Percentiles rank a stretch among this genome's conserved stretches.
Evolutionary conservation across 306 rosid species (phyloP).

Genomic region (Bauhinia variegata): DNA sequence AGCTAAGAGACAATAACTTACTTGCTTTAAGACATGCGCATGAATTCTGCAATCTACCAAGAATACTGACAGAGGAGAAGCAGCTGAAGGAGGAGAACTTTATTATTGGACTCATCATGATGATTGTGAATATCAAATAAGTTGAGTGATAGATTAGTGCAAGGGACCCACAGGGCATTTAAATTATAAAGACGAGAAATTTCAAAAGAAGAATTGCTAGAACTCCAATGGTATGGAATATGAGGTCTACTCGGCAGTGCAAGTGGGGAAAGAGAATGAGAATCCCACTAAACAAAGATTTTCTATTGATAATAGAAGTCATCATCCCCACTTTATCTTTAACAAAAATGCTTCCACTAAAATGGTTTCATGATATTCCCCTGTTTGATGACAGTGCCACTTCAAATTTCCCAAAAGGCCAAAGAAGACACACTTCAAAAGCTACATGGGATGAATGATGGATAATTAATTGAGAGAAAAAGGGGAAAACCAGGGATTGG

Average conservation of each 20-base stretch:
- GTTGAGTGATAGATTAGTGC: conserved; percentile 44
- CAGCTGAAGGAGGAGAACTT: conserved; percentile 35
- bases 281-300: conserved; percentile 65
- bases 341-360: conserved; percentile 33
- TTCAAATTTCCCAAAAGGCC: not conserved
- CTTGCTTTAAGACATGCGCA: conserved; percentile 35
- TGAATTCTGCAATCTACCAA: conserved; percentile 20
- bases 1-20: conserved; percentile 27
- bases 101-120: conserved; percentile 27
- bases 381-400: conserved; percentile 34
- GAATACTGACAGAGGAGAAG: conserved; percentile 30
- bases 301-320: conserved; percentile 34
- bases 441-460: not conserved
- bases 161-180: conserved; percentile 63
- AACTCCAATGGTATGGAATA: too few relatives aligned
- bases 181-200: too few relatives aligned
- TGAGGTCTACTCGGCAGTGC: too few relatives aligned
- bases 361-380: conserved; percentile 33
- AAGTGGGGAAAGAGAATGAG: conserved; percentile 63
- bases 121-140: conserved; percentile 46
- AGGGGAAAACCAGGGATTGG: not conserved
- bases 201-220: too few relatives aligned
- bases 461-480: too few relatives aligned
- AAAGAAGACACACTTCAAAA: too few relatives aligned
- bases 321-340: conserved; percentile 14